These are phyloP conservation scores for Hyaloscypha hepaticicola DNA, from an alignment of 495 filamentous ascomycete genomes.

Conservation along the genomic window DNA sequence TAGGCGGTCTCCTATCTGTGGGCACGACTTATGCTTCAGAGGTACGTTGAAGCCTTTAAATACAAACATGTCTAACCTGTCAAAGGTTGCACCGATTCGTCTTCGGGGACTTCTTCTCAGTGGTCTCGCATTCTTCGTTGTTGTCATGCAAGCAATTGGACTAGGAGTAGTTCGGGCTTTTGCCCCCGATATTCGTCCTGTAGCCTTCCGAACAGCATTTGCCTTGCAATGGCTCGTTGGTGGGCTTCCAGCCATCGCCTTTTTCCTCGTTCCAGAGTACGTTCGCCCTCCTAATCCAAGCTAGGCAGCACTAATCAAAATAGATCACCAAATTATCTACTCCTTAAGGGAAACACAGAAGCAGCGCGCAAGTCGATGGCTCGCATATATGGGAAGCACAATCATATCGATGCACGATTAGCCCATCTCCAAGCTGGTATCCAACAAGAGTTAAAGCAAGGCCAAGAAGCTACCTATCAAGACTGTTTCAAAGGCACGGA, in stretches of 20 bases:
- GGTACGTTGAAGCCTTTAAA: conserved; percentile 7
- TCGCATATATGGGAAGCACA: conserved; percentile 19
- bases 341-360: conserved; percentile 11
- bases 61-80: conserved; percentile 1
- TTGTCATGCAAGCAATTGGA: conserved; percentile 33
- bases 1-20: conserved; percentile 31
- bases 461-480: background rate
- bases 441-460: conserved; percentile 8
- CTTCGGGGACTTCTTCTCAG: conserved; percentile 27
- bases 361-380: conserved; percentile 8
- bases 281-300: conserved; percentile 4
- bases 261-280: conserved; percentile 45
- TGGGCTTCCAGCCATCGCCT: conserved; percentile 41
- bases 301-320: background rate
- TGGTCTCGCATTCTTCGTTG: conserved; percentile 29
- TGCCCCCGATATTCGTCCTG: conserved; percentile 23
- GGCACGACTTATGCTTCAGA: conserved; percentile 36
- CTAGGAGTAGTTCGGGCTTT: conserved; percentile 35
- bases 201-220: conserved; percentile 52
- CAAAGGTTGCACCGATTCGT: conserved; percentile 25
- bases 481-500: conserved; percentile 26
- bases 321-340: conserved; percentile 24
- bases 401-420: conserved; percentile 22
- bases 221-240: conserved; percentile 57
- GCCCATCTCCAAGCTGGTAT: conserved; percentile 21